phyloP scores from a whole-genome alignment of 495 filamentous ascomycete genomes.

The Hypoxylon perforatum region DNA sequence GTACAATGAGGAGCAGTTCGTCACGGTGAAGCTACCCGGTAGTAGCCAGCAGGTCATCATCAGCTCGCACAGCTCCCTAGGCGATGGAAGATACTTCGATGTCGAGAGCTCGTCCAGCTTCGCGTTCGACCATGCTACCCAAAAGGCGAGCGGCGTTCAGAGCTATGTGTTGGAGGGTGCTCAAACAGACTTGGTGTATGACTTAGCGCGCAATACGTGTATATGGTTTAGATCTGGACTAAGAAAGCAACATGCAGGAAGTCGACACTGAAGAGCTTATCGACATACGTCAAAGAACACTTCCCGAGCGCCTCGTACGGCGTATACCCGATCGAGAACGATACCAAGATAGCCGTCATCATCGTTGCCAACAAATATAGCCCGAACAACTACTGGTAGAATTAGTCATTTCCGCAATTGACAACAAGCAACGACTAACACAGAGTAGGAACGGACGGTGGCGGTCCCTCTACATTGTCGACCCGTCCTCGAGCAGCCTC shows the following conservation, averaged over 20 bases:
- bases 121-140: conserved; percentile 83
- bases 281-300: conserved; percentile 86
- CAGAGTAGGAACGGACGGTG: conserved; percentile 87
- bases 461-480: conserved; percentile 86
- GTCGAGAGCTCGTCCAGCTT: conserved; percentile 87
- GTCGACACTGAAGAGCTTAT: conserved; percentile 82
- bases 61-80: conserved; percentile 84
- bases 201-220: conserved; percentile 24
- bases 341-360: conserved; percentile 79
- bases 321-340: conserved; percentile 80
- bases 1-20: conserved; percentile 96
- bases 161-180: conserved; percentile 82
- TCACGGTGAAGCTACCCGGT: conserved; percentile 87
- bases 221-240: conserved; percentile 4
- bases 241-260: conserved; percentile 61
- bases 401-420: not conserved
- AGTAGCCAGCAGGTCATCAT: conserved; percentile 86
- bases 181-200: conserved; percentile 82
- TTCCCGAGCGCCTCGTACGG: conserved; percentile 84
- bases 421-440: not conserved
- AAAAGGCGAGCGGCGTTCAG: conserved; percentile 87
- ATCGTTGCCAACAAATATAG: conserved; percentile 96
- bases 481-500: conserved; percentile 69
- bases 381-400: conserved; percentile 94
- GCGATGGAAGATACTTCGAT: conserved; percentile 86